These are phyloP conservation scores for Phaeomoniella chlamydospora DNA, from an alignment of 2,329 filamentous ascomycete species.

Conservation along the genomic window DNA sequence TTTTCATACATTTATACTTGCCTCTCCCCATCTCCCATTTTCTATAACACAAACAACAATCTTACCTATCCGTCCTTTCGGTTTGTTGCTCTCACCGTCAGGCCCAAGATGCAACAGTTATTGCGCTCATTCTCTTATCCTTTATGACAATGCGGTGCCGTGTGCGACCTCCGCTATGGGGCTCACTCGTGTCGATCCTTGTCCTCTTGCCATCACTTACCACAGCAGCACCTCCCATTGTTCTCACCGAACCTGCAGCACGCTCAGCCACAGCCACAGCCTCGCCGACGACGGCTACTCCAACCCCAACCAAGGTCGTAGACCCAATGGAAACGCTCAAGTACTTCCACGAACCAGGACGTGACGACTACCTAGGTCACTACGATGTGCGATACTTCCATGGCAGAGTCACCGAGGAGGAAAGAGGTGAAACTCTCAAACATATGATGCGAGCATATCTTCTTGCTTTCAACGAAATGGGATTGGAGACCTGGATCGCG, in stretches of 20 bases:
- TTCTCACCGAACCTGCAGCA: neutral
- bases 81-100: no score
- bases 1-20: no score
- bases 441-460: slow-evolving; percentile 65
- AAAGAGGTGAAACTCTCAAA: slow-evolving; percentile 50
- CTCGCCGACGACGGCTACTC: neutral
- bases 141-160: no score
- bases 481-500: slow-evolving; percentile 72
- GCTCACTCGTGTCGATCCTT: no score
- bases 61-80: no score
- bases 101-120: no score
- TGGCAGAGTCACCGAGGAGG: slow-evolving; percentile 47
- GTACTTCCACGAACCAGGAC: slow-evolving; percentile 48
- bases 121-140: no score
- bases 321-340: slow-evolving; percentile 30
- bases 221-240: neutral
- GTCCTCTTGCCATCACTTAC: neutral
- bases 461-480: slow-evolving; percentile 45
- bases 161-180: no score
- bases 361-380: slow-evolving; percentile 47
- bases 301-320: slow-evolving; percentile 1
- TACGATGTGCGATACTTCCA: slow-evolving; percentile 62
- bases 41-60: no score
- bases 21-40: no score
- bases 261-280: neutral